phyloP scores from a whole-genome alignment of 768 basidiomycete genomes.

The Macrolepiota dolichaula region DNA sequence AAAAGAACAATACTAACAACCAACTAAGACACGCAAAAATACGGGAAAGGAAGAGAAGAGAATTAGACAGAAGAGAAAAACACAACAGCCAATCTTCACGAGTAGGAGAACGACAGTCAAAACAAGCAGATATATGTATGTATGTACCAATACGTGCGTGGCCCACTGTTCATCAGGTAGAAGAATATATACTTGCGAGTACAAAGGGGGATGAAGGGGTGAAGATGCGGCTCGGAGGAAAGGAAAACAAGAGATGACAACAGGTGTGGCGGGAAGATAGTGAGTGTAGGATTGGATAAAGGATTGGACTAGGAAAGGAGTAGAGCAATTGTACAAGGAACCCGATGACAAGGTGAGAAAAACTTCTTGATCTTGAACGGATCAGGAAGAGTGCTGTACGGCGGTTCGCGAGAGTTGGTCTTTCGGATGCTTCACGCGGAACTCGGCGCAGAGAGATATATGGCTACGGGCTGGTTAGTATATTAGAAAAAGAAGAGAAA shows the following conservation, averaged over 20 bases:
- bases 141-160: conserved; percentile 12
- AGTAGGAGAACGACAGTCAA: conserved; percentile 16
- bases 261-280: not conserved
- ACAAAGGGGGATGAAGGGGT: conserved; percentile 6
- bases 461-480: conserved; percentile 44
- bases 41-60: conserved; percentile 9
- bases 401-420: conserved; percentile 24
- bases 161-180: conserved; percentile 10
- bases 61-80: conserved; percentile 12
- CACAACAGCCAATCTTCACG: conserved; percentile 13
- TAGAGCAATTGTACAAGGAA: conserved; percentile 4
- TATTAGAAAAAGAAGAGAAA: not conserved
- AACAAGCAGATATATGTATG: conserved; percentile 15
- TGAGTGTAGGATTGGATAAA: conserved; percentile 6
- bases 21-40: conserved; percentile 8
- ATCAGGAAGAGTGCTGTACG: not conserved
- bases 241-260: conserved; percentile 6
- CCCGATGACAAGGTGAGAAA: not conserved
- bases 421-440: conserved; percentile 75
- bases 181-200: conserved; percentile 13
- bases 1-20: conserved; percentile 10
- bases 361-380: not conserved
- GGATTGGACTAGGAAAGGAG: conserved; percentile 6
- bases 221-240: conserved; percentile 2
- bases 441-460: conserved; percentile 66